Conservation (phyloP, 139 green algal genomes). For the Tetraselmis chui region DNA sequence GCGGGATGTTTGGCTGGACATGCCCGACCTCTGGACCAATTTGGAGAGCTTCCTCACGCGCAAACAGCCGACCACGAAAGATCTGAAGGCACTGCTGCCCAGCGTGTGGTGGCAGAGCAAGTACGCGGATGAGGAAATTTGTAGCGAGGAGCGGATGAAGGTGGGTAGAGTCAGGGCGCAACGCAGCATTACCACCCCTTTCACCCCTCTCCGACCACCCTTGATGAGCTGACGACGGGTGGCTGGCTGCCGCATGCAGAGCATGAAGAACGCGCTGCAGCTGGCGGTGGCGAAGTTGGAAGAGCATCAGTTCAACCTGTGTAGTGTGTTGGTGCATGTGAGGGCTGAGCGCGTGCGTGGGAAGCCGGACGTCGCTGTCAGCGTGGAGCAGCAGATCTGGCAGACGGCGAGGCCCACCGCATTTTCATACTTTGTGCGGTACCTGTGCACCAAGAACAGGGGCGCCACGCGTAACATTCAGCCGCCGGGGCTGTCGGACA, state of each 20-base stretch:
- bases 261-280: neutral
- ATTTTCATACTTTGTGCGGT: constrained; percentile 47
- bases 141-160: constrained; percentile 32
- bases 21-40: constrained; percentile 9
- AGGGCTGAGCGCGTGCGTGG: neutral
- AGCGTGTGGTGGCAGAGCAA: constrained; percentile 56
- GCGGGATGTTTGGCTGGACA: constrained; percentile 13
- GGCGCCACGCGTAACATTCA: constrained; percentile 53
- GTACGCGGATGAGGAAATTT: constrained; percentile 20
- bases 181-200: constrained; percentile 17
- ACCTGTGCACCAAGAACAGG: constrained; percentile 63
- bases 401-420: constrained; percentile 1
- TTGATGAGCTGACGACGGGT: neutral
- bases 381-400: neutral
- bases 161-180: too few species aligned
- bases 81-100: constrained; percentile 53
- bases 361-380: neutral
- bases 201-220: neutral
- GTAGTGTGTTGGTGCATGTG: constrained; percentile 5
- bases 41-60: constrained; percentile 57
- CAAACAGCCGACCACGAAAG: constrained; percentile 54
- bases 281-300: constrained; percentile 20
- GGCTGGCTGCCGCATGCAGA: neutral
- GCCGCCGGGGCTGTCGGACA: constrained; percentile 70
- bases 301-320: constrained; percentile 23